phyloP scores from a whole-genome alignment of 768 basidiomycete species.

The Clitopilus passeckerianus region DNA sequence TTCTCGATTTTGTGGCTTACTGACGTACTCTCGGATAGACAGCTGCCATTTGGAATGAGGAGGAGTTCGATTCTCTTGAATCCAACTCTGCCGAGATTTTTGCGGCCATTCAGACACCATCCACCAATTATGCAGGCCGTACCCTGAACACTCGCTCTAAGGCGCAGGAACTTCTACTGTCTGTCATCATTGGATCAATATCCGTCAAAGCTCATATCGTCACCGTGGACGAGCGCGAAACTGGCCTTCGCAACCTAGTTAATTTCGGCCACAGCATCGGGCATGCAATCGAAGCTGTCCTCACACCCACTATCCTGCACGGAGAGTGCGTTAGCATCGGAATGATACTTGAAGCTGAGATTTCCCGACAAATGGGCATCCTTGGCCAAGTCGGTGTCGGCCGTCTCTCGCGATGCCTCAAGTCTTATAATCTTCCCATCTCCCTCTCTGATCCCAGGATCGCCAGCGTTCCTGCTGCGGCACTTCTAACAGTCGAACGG shows the following conservation, averaged over 20 bases:
- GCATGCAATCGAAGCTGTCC: constrained; percentile 95
- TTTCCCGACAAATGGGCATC: constrained; percentile 83
- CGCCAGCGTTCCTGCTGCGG: constrained; percentile 61
- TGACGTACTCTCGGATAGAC: constrained; percentile 54
- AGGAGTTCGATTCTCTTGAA: constrained; percentile 86
- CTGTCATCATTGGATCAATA: constrained; percentile 89
- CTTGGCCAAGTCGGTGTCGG: constrained; percentile 92
- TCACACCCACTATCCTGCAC: constrained; percentile 91
- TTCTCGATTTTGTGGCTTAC: not conserved
- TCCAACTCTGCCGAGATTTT: constrained; percentile 81
- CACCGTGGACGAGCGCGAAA: constrained; percentile 94
- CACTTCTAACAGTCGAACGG: constrained; percentile 69
- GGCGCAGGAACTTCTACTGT: constrained; percentile 82
- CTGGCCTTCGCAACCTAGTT: constrained; percentile 94
- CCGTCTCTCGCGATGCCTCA: constrained; percentile 79
- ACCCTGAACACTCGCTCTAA: constrained; percentile 60
- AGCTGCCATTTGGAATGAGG: constrained; percentile 97
- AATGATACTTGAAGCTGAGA: constrained; percentile 95
- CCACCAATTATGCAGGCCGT: constrained; percentile 50
- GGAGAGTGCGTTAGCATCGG: constrained; percentile 96
- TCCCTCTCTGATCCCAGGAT: constrained; percentile 78
- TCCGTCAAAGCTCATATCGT: constrained; percentile 97
- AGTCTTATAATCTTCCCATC: constrained; percentile 87
- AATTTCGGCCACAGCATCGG: constrained; percentile 99
- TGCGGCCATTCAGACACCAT: constrained; percentile 75